Evolutionary conservation across 2,329 filamentous ascomycete species (phyloP).

Genomic region (Aspergillus arachidicola): DNA sequence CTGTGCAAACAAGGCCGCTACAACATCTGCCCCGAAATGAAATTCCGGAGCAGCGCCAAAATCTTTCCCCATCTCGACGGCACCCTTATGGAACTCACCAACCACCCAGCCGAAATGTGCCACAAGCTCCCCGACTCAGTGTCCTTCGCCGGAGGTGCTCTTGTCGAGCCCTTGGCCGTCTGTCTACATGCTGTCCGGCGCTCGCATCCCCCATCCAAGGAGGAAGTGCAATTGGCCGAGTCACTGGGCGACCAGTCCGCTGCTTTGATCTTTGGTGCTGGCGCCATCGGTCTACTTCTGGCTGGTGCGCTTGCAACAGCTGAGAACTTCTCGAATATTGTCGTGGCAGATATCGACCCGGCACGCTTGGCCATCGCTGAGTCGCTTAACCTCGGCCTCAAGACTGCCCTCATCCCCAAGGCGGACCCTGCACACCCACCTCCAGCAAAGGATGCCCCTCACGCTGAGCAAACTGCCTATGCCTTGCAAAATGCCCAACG

Average conservation of each 20-base stretch:
- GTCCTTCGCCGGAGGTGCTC: slow-evolving; percentile 58
- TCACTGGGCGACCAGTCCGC: slow-evolving; percentile 45
- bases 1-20: slow-evolving; percentile 60
- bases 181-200: slow-evolving; percentile 62
- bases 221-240: slow-evolving; percentile 42
- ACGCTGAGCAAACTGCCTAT: slow-evolving; percentile 35
- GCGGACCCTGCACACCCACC: slow-evolving; percentile 30
- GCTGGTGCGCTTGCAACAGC: slow-evolving; percentile 60
- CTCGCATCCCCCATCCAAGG: slow-evolving; percentile 50
- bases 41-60: slow-evolving; percentile 62
- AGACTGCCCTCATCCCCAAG: slow-evolving; percentile 41
- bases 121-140: slow-evolving; percentile 59
- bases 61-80: slow-evolving; percentile 64
- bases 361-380: slow-evolving; percentile 59
- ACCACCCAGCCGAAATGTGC: slow-evolving; percentile 63
- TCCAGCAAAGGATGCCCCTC: slow-evolving; percentile 34
- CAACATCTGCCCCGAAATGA: slow-evolving; percentile 63
- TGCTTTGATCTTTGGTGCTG: slow-evolving; percentile 63
- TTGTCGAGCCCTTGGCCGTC: slow-evolving; percentile 63
- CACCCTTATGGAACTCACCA: slow-evolving; percentile 64
- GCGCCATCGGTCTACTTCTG: slow-evolving; percentile 62
- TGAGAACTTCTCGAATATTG: slow-evolving; percentile 56
- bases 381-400: slow-evolving; percentile 38
- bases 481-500: slow-evolving; percentile 40
- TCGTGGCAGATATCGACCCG: slow-evolving; percentile 64